Evolutionary conservation across 805 yeast genomes (phyloP).

Genomic region (Starmerella stigmatis): DNA sequence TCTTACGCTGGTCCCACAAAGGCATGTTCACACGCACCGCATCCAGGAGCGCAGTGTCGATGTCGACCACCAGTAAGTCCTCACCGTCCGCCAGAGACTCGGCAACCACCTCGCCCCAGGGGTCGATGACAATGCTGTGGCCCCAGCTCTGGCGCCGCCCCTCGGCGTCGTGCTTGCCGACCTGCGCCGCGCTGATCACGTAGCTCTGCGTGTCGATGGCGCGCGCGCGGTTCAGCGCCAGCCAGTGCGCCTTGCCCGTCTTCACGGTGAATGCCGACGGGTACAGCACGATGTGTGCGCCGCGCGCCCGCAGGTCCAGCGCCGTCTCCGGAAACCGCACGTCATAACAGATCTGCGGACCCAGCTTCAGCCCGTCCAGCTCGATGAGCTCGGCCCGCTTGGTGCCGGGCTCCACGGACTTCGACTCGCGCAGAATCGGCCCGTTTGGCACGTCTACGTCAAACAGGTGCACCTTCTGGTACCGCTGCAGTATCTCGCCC

Average conservation of each 20-base stretch:
- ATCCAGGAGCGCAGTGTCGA: slow-evolving; percentile 49
- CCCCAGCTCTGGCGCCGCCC: slow-evolving; percentile 77
- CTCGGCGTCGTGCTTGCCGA: slow-evolving; percentile 57
- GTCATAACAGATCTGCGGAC: slow-evolving; percentile 73
- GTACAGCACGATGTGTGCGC: slow-evolving; percentile 67
- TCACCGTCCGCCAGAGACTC: slow-evolving; percentile 73
- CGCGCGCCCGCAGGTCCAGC: slow-evolving; percentile 47
- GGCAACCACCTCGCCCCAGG: slow-evolving; percentile 74
- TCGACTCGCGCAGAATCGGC: slow-evolving; percentile 66
- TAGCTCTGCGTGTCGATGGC: slow-evolving; percentile 84
- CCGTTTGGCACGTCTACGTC: slow-evolving; percentile 77
- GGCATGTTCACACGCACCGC: slow-evolving; percentile 59
- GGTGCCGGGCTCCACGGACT: slow-evolving; percentile 73
- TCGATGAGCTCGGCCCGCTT: slow-evolving; percentile 53
- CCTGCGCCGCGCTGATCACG: slow-evolving; percentile 83
- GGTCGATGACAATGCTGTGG: slow-evolving; percentile 75
- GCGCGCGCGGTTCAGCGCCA: slow-evolving; percentile 61
- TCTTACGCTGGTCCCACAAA: slow-evolving; percentile 46
- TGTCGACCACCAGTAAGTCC: slow-evolving; percentile 66
- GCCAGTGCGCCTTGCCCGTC: slow-evolving; percentile 92
- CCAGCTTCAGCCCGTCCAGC: slow-evolving; percentile 74
- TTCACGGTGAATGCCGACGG: slow-evolving; percentile 91
- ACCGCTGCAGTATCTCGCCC: slow-evolving; percentile 58
- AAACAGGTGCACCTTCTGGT: slow-evolving; percentile 80
- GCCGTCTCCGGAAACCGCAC: slow-evolving; percentile 73